Evolutionary conservation across 2,329 filamentous ascomycete genomes (phyloP).

Genomic region (Sarocladium brachiariae): DNA sequence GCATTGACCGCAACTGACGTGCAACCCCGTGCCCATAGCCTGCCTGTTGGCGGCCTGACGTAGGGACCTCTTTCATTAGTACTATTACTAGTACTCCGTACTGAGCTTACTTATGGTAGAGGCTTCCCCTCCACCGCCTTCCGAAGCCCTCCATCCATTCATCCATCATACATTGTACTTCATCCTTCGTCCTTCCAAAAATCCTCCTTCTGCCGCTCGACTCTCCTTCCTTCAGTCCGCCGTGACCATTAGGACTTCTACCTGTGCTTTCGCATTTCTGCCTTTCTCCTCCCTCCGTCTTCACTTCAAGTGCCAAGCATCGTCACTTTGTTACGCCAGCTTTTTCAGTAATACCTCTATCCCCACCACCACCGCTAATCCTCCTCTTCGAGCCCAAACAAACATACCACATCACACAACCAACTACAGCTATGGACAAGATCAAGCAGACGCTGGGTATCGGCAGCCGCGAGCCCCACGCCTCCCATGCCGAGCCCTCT

Average conservation of each 20-base stretch:
- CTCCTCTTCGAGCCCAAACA: background rate
- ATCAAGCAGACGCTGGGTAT: conserved; percentile 36
- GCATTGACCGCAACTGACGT: background rate
- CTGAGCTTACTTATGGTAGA: background rate
- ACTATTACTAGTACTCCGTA: no score
- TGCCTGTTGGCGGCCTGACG: background rate
- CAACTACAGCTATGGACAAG: conserved; percentile 31
- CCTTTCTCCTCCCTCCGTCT: background rate
- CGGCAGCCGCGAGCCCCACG: conserved; percentile 16
- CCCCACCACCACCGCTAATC: no score
- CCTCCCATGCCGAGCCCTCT: conserved; percentile 45
- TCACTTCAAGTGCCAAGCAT: background rate
- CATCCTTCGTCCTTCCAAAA: background rate
- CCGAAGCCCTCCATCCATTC: background rate
- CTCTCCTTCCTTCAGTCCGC: background rate
- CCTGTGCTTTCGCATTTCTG: background rate
- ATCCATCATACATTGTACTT: background rate
- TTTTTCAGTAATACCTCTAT: background rate
- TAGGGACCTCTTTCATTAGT: no score
- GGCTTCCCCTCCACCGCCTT: conserved; percentile 6
- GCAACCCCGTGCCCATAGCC: no score
- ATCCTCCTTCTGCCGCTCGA: background rate
- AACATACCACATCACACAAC: no score
- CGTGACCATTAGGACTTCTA: background rate
- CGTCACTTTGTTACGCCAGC: background rate